phyloP scores from a whole-genome alignment of 2,329 filamentous ascomycete genomes.

The Scedosporium aurantiacum region DNA sequence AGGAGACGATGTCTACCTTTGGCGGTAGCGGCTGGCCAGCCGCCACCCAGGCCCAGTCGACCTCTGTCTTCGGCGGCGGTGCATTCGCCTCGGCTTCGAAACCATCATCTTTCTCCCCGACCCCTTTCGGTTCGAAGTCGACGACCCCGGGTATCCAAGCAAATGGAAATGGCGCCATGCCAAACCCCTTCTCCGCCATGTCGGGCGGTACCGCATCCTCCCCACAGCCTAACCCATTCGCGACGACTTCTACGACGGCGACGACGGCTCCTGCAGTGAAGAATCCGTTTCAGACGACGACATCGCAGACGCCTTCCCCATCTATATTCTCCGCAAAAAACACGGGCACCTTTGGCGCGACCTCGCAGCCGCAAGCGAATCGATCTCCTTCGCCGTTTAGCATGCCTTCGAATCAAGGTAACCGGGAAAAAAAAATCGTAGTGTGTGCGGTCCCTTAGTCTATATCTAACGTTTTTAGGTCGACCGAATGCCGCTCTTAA shows the following conservation, averaged over 20 bases:
- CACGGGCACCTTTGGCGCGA: not conserved
- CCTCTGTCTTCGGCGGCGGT: slow-evolving; percentile 2
- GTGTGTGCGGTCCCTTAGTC: not conserved
- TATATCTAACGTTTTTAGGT: slow-evolving; percentile 6
- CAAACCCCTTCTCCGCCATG: slow-evolving; percentile 24
- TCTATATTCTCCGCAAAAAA: slow-evolving; percentile 1
- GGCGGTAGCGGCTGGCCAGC: slow-evolving; percentile 8
- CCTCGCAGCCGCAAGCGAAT: not conserved
- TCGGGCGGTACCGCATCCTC: not conserved
- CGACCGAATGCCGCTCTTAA: not conserved
- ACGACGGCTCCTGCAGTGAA: not conserved
- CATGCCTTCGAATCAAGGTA: slow-evolving; percentile 7
- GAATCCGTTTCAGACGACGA: not conserved
- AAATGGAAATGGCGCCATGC: slow-evolving; percentile 10
- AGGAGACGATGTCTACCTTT: slow-evolving; percentile 6
- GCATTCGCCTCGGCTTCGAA: slow-evolving; percentile 8
- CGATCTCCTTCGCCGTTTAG: slow-evolving; percentile 7
- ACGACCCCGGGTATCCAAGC: not conserved
- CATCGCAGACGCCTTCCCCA: not conserved
- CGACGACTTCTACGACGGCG: not conserved
- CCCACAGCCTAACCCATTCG: slow-evolving; percentile 6
- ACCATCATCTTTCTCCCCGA: slow-evolving; percentile 1
- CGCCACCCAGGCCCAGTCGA: not conserved
- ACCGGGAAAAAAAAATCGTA: not conserved
- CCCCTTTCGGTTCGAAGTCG: not conserved